Base-by-base conservation (phyloP, 2,329 filamentous ascomycete species). In the Penicillium sumatraense region DNA sequence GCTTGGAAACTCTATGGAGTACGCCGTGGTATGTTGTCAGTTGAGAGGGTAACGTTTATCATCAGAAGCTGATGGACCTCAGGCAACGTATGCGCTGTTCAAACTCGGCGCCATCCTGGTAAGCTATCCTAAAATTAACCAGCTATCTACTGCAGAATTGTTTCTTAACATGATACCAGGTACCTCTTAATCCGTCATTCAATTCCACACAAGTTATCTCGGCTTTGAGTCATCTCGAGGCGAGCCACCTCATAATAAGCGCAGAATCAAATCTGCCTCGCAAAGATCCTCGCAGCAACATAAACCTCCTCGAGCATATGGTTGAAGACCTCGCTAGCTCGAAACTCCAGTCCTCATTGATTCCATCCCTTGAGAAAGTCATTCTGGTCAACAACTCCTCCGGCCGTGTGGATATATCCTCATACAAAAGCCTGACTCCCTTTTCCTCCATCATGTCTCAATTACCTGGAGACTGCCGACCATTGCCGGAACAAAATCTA, bases 131-230 rank as follows among this genome's bases (percentile, higher is more conserved):
- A 3, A 10, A 13, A 18, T 11, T 5, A 1, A 20, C 7, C 21
- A 23, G 10, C 42, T 31, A 21, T 7, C n/a, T n/a, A n/a, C n/a
- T n/a, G n/a, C n/a, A 6, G 35, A 3, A 11, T 20, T 23, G 4
- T 14, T 35, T 60, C 35, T 18, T 18, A 51, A 58, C 14, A n/a
- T 13, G 16, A 31, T 10, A 2, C n/a, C 46, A 85, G 84, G 85
- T 96, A n/a, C 95, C 93, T 0, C 77, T 98, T 21, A 98, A 99
- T 72, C 93, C 93, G 18, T 88, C 86, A 1, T 98, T 98, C 80
- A 96, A 91, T 63, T 81, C 85, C 3, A 73, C 79, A 5, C 95
- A 98, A 77, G 86, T 98, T 8, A 80, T 85, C 5, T 84, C 91
- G 2, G 93, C 93, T 0, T 79, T 98, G 24, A 82, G 82, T 8